Evolutionary conservation across 106 monocot species (phyloP).

Genomic region (Chionographis japonica): DNA sequence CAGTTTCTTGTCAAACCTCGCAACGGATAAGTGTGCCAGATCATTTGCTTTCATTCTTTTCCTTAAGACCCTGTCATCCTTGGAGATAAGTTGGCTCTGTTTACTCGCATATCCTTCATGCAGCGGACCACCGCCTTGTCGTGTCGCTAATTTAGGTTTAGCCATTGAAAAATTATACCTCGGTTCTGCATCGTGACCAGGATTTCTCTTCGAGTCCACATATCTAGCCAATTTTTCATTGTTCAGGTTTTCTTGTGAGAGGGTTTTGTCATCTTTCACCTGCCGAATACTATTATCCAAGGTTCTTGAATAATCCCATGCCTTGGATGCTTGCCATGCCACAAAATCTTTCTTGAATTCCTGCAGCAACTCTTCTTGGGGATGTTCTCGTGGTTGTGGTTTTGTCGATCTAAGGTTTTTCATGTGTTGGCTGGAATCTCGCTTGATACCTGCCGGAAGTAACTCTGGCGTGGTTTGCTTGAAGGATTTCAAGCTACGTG

Average conservation of each 20-base stretch:
- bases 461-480: slow-evolving; percentile 15
- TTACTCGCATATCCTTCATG: not conserved
- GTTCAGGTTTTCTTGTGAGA: slow-evolving; percentile 53
- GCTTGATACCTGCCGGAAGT: slow-evolving; percentile 12
- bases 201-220: not conserved
- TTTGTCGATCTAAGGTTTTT: slow-evolving; percentile 19
- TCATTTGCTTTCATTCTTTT: slow-evolving; percentile 18
- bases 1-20: slow-evolving; percentile 21
- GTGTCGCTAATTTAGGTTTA: not conserved
- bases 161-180: not conserved
- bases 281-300: slow-evolving; percentile 4
- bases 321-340: slow-evolving; percentile 70
- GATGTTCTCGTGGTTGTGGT: slow-evolving; percentile 63
- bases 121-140: not conserved
- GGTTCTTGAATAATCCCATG: slow-evolving; percentile 42
- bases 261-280: slow-evolving; percentile 15
- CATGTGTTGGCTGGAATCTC: slow-evolving; percentile 9
- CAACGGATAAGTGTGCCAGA: slow-evolving; percentile 5
- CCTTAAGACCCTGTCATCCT: slow-evolving; percentile 1
- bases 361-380: slow-evolving; percentile 79
- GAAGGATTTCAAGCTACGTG: slow-evolving; percentile 12
- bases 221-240: slow-evolving; percentile 49
- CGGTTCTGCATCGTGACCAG: not conserved
- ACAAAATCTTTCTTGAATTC: slow-evolving; percentile 94
- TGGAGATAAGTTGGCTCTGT: not conserved